Evolutionary conservation across 2,329 filamentous ascomycete genomes (phyloP), one percentile per base, ranked within the genome.

Genomic region (Phoma herbarum): DNA sequence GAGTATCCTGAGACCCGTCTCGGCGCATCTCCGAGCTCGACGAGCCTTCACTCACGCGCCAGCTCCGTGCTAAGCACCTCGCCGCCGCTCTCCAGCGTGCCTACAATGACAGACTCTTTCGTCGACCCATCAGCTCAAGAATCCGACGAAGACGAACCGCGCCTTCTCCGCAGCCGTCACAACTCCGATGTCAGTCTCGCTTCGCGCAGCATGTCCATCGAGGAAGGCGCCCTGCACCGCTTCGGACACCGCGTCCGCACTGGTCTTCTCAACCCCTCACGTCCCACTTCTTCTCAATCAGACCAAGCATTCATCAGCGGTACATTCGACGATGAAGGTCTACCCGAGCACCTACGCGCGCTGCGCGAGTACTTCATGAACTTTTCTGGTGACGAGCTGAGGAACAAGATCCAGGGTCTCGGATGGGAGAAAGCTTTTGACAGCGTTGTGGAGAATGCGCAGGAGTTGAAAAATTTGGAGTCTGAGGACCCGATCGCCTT

Each of bases 1-100:
- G 94, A 98, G 77, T 98, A 93, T 70, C 95, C 95, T 0, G 94
- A 98, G 73, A 96, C 91, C 0, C 88, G 92, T 33, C 81, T 86
- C 41, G 66, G 72, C 16, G 69, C 73, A 18, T 65, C 66, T 26
- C 70, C 76, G n/a, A 50, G 60, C 12, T 71, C 76, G 14, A 57
- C 63, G 9, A 16, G 64, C 63, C 8, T 77, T 75, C 63, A 69
- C 52, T 74, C 69, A 22, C 56, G 26, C 31, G 68, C 66, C 43
- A 77, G 73, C 54, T 77, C 73, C 37, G 47, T 68, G 29, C 69
- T 70, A 11, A 75, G 72, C 62, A 68, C 59, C 41, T 75, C 74
- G 3, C 71, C 69, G 2, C 68, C 71, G 9, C 60, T 64, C 49
- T 74, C 70, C 33, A 64, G 64, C 56, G 68, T 70, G 16, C 73